Percentiles rank a stretch among this genome's conserved stretches.
phyloP scores from a whole-genome alignment of 2,329 filamentous ascomycete genomes.

The Calonectria naviculata region DNA sequence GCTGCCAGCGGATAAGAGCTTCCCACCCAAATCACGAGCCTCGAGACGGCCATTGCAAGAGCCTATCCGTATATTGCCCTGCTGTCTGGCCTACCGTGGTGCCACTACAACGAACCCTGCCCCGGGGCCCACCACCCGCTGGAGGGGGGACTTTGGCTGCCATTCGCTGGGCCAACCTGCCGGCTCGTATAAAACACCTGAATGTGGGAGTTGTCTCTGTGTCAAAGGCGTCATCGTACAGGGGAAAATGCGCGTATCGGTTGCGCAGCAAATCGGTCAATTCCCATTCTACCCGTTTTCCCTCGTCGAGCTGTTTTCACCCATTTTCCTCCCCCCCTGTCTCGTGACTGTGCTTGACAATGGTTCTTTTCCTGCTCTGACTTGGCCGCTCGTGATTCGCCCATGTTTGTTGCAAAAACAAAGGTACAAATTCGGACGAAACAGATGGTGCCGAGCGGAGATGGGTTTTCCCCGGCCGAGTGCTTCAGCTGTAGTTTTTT shows the following conservation, averaged over 20 bases:
- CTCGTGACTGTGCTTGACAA: neutral
- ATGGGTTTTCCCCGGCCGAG: neutral
- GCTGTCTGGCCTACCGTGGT: neutral
- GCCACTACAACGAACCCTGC: neutral
- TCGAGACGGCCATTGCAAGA: neutral
- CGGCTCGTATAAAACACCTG: neutral
- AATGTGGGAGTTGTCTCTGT: neutral
- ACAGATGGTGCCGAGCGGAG: neutral
- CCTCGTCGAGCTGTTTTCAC: neutral
- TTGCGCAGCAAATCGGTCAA: neutral
- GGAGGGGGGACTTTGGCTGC: neutral
- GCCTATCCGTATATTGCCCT: neutral
- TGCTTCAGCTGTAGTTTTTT: neutral
- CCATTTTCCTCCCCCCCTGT: neutral
- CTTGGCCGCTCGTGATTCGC: neutral
- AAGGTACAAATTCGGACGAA: neutral
- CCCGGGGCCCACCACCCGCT: neutral
- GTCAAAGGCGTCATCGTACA: neutral
- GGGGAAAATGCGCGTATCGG: neutral
- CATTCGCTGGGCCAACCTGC: neutral
- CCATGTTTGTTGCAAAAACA: neutral
- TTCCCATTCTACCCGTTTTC: neutral
- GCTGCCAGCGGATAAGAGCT: conserved; percentile 3
- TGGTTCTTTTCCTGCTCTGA: neutral
- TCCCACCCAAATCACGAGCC: neutral